phyloP scores from a whole-genome alignment of 805 yeast species.

The Metschnikowia gruessii region DNA sequence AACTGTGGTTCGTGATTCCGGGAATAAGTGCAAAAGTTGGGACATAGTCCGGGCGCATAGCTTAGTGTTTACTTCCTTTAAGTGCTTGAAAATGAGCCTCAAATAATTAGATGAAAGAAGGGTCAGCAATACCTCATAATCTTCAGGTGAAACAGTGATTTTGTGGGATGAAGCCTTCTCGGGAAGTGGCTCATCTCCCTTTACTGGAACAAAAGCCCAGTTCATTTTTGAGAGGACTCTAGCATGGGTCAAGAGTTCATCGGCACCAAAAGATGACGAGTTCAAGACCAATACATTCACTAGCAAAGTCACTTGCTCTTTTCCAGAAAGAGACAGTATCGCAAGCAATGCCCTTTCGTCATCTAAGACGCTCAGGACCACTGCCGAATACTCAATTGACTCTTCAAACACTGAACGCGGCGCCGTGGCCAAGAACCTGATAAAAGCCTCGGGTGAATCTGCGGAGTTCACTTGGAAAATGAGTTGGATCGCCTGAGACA shows the following conservation, averaged over 20 bases:
- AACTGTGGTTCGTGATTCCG: constrained; percentile 35
- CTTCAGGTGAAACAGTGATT: neutral
- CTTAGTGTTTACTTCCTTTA: neutral
- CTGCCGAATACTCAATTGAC: neutral
- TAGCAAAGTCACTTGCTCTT: constrained; percentile 10
- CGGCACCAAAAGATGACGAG: neutral
- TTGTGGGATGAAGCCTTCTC: neutral
- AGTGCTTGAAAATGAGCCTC: constrained; percentile 1
- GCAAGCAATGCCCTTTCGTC: neutral
- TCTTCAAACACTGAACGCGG: constrained; percentile 1
- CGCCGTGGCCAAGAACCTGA: constrained; percentile 6
- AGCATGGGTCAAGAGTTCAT: constrained; percentile 6
- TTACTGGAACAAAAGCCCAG: neutral
- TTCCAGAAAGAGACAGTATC: neutral
- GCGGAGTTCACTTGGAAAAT: constrained; percentile 4
- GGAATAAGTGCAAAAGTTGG: constrained; percentile 36
- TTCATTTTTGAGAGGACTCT: constrained; percentile 5
- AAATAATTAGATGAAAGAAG: constrained; percentile 8
- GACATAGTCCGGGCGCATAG: constrained; percentile 23
- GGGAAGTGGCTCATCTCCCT: neutral
- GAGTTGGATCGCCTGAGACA: neutral
- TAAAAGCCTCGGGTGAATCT: constrained; percentile 6
- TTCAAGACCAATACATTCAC: constrained; percentile 13
- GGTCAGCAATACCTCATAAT: neutral
- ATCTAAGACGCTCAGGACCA: constrained; percentile 1